Evolutionary conservation across 176 grass and related monocot species (phyloP), one percentile per base, ranked within the genome.

Genomic region (Musa schizocarpa): DNA sequence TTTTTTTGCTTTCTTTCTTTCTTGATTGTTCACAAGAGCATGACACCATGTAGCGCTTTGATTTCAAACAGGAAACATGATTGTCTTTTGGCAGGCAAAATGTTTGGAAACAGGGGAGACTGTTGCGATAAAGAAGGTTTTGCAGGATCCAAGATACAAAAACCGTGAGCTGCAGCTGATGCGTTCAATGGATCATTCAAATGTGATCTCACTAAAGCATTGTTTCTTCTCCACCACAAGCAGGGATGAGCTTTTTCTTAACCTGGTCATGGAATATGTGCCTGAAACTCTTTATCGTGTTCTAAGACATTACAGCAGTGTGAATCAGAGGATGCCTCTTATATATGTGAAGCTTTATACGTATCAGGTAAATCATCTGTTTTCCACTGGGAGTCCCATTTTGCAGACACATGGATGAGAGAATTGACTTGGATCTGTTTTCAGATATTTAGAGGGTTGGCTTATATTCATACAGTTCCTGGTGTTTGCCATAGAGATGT

Each of bases 71-170:
- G 29, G 53, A 29, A 56, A 73, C 19, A 71, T 56, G 53, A 17
- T 74, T 43, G 53, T 19, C 21, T 13, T 11, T 29, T 74, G 23
- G 12, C 22, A 74, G 72, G 72, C 72, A 19, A 74, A 74, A 74
- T 74, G 72, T 21, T 74, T 74, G 54, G 72, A 74, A 58, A 57
- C 72, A 57, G 72, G 72, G 17, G 72, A 74, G 21, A 74, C 72
- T 27, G 72, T 74, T 57, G 72, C 72, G 9, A 74, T 74, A 74
- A 74, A 74, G 22, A 74, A 74, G 72, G 72, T 74, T 74, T 74
- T 74, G 50, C 72, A 74, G 24, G 72, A 74, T 29, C 13, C 3
- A 57, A 74, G 52, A 74, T 74, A 74, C 72, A 74, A 74, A 74
- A 74, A 74, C 22, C 72, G 72, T 58, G 72, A 74, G 24, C 53